Evolutionary conservation across 306 rosid species (phyloP).

Genomic region (Gastrolobium villosum): DNA sequence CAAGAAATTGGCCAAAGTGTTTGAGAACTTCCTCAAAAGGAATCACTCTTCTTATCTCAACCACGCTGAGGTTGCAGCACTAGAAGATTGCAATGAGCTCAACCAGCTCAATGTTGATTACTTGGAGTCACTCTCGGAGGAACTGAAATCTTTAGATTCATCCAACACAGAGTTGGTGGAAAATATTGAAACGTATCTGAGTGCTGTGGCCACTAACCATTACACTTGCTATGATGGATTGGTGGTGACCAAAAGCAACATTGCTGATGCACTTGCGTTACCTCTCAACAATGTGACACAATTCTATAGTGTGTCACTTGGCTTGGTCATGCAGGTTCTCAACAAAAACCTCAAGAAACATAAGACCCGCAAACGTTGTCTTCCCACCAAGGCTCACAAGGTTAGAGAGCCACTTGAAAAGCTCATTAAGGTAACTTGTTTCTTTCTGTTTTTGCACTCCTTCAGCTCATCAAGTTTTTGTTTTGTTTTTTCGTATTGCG

Average conservation of each 20-base stretch:
- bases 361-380: conserved; percentile 48
- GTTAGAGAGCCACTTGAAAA: conserved; percentile 63
- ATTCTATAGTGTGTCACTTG: conserved; percentile 77
- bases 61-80: conserved; percentile 55
- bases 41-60: conserved; percentile 34
- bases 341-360: conserved; percentile 49
- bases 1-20: conserved; percentile 51
- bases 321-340: conserved; percentile 64
- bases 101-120: conserved; percentile 67
- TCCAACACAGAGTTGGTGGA: conserved; percentile 53
- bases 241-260: conserved; percentile 52
- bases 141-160: conserved; percentile 35
- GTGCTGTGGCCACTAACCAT: conserved; percentile 84
- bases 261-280: conserved; percentile 52
- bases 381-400: conserved; percentile 41
- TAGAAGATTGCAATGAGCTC: conserved; percentile 71
- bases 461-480: no score
- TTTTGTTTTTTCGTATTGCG: no score
- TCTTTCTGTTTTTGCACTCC: neutral
- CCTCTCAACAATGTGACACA: conserved; percentile 55
- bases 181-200: conserved; percentile 58
- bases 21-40: conserved; percentile 48
- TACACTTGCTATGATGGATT: conserved; percentile 82
- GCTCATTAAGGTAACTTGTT: conserved; percentile 67
- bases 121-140: conserved; percentile 51